phyloP scores from a whole-genome alignment of 345 rosid species.

The Salix brachista region DNA sequence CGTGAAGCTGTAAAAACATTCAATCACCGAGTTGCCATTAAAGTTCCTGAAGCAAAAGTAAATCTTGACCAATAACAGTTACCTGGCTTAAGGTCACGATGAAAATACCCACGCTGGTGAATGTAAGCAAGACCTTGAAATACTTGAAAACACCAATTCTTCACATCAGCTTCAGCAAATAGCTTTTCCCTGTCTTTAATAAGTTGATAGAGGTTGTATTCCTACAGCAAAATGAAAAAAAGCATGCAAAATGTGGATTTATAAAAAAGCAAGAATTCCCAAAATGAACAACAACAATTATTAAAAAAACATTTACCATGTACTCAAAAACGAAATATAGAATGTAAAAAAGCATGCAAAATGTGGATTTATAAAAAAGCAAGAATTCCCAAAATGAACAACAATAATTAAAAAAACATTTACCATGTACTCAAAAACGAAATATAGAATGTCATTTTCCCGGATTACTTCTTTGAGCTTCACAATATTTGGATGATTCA shows the following conservation, averaged over 20 bases:
- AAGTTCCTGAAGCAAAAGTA: background rate
- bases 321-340: constrained; percentile 87
- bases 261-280: background rate
- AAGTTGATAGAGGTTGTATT: constrained; percentile 86
- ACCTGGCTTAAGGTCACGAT: constrained; percentile 99
- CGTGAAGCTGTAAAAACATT: background rate
- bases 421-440: constrained; percentile 96
- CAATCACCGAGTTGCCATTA: background rate
- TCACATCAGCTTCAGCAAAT: constrained; percentile 72
- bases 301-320: constrained; percentile 49
- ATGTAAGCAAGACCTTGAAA: constrained; percentile 93
- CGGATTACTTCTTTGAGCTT: constrained; percentile 95
- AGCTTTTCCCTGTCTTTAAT: constrained; percentile 72
- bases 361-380: too few species aligned
- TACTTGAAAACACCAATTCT: constrained; percentile 96
- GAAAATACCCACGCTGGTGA: constrained; percentile 93
- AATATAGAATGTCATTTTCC: constrained; percentile 77
- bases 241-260: too few species aligned
- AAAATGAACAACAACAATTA: background rate
- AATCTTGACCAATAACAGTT: constrained; percentile 2
- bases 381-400: background rate
- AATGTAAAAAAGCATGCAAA: too few species aligned
- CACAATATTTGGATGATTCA: constrained; percentile 94
- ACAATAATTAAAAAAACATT: background rate
- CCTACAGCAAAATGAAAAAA: constrained; percentile 35